phyloP scores from a whole-genome alignment of 306 rosid species.

The Trifolium pratense region DNA sequence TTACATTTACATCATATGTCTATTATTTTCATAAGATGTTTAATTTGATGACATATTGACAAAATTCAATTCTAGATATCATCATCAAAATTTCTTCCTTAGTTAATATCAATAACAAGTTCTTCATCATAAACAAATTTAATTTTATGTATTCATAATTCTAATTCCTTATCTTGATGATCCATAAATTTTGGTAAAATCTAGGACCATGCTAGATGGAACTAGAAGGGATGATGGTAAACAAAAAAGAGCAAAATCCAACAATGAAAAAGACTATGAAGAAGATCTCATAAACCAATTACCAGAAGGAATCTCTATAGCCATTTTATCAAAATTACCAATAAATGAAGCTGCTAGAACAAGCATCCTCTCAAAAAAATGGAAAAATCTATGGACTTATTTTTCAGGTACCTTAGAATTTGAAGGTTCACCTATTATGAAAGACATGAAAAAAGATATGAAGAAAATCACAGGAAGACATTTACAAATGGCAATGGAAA shows the following conservation, averaged over 20 bases:
- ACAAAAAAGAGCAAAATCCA: slow-evolving; percentile 38
- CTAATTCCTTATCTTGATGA: slow-evolving; percentile 11
- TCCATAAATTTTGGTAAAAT: slow-evolving; percentile 29
- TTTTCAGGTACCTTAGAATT: slow-evolving; percentile 46
- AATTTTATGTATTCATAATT: background rate
- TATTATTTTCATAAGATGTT: background rate
- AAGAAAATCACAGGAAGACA: slow-evolving; percentile 15
- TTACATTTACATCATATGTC: slow-evolving; percentile 19
- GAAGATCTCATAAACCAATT: slow-evolving; percentile 45
- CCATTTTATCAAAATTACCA: slow-evolving; percentile 43
- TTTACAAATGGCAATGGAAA: slow-evolving; percentile 46
- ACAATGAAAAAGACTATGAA: slow-evolving; percentile 28
- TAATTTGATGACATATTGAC: slow-evolving; percentile 23
- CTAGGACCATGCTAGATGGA: slow-evolving; percentile 35
- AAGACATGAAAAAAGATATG: slow-evolving; percentile 39
- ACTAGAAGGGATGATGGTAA: slow-evolving; percentile 21
- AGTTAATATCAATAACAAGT: background rate
- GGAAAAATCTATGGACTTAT: slow-evolving; percentile 42
- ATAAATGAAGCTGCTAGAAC: slow-evolving; percentile 48
- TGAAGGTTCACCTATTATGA: slow-evolving; percentile 48
- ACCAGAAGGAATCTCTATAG: slow-evolving; percentile 46
- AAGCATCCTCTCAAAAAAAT: slow-evolving; percentile 48
- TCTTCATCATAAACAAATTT: no score
- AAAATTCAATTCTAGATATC: slow-evolving; percentile 7
- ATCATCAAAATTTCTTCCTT: background rate